Evolutionary conservation across 306 rosid genomes (phyloP), one percentile per base, ranked within the genome.

Genomic region (Senna tora): DNA sequence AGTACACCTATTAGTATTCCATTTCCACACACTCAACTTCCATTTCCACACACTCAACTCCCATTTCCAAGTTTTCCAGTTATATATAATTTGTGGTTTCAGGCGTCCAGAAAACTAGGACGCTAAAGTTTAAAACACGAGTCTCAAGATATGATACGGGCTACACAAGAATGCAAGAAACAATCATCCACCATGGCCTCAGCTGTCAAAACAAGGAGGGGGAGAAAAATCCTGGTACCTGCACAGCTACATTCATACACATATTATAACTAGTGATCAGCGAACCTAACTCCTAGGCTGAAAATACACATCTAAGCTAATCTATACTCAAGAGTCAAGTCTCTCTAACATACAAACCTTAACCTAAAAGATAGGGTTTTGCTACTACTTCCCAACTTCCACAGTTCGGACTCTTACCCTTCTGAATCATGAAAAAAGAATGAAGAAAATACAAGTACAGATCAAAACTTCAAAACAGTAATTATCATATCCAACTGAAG

Each of bases 311-410:
- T 39, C 39, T 15, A 50, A 11, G 28, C 58, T 36, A 30, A 38
- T 41, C 60, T 17, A 41, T 20, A 21, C 32, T 53, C n/a, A 25
- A 21, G 15, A 21, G 14, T 53, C n/a, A 25, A 21, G 15, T 53
- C 59, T 21, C 59, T 46, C 33, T n/a, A 21, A 4, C 33, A 21
- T 53, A 53, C 33, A 1, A 53, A 21, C 59, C 33, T 52, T 17
- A 50, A 16, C 30, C 57, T 17, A 52, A 17, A 52, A 52, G 5
- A 2, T 10, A 30, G 45, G 33, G 33, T 15, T 47, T 54, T 51
- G 54, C 57, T 28, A 47, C 69, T 57, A 60, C 42, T 61, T 59
- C 69, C 75, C 67, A 54, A 47, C 59, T 53, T 70, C 75, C 52
- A 46, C 43, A 43, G 64, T 42, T 75, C 45, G 53, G 49, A 72